These are phyloP conservation scores for Diplodia scrobiculata DNA, from an alignment of 2,329 filamentous ascomycete species.

Conservation along the genomic window DNA sequence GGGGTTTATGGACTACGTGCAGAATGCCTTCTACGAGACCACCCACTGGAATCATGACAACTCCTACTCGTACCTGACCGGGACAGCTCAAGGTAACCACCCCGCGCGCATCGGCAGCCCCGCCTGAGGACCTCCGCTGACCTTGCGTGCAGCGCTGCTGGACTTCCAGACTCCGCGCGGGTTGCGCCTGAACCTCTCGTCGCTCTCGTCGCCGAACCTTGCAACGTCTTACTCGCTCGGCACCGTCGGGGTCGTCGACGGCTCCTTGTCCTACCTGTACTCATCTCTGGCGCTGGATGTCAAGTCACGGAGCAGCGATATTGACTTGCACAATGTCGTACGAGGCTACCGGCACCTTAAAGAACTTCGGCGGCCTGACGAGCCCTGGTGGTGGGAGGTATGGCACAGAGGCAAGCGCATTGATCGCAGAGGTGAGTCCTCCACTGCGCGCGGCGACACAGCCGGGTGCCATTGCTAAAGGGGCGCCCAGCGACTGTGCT, in stretches of 20 bases:
- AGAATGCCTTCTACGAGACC: slow-evolving; percentile 82
- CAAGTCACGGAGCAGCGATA: slow-evolving; percentile 68
- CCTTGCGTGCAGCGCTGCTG: slow-evolving; percentile 65
- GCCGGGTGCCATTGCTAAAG: slow-evolving; percentile 32
- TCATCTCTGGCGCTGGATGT: slow-evolving; percentile 76
- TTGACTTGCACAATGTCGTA: slow-evolving; percentile 76
- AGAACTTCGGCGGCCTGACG: slow-evolving; percentile 60
- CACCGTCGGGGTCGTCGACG: slow-evolving; percentile 87
- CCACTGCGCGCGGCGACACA: slow-evolving; percentile 24
- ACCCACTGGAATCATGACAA: slow-evolving; percentile 91
- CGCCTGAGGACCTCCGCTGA: neutral
- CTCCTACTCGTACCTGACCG: slow-evolving; percentile 83
- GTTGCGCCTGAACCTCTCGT: slow-evolving; percentile 82
- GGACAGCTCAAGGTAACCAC: slow-evolving; percentile 71
- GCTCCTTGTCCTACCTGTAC: slow-evolving; percentile 95
- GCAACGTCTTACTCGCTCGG: slow-evolving; percentile 91
- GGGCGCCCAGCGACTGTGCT: slow-evolving; percentile 59
- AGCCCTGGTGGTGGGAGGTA: slow-evolving; percentile 56
- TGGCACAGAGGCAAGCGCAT: slow-evolving; percentile 56
- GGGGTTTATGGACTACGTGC: slow-evolving; percentile 97
- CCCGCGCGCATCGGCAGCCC: slow-evolving; percentile 22
- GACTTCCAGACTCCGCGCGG: slow-evolving; percentile 86
- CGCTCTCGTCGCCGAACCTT: slow-evolving; percentile 88
- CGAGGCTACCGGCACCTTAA: slow-evolving; percentile 79
- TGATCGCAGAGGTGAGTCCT: slow-evolving; percentile 51